These are phyloP conservation scores for Yamadazyma philogaea DNA, from an alignment of 805 yeast genomes.

Conservation along the genomic window DNA sequence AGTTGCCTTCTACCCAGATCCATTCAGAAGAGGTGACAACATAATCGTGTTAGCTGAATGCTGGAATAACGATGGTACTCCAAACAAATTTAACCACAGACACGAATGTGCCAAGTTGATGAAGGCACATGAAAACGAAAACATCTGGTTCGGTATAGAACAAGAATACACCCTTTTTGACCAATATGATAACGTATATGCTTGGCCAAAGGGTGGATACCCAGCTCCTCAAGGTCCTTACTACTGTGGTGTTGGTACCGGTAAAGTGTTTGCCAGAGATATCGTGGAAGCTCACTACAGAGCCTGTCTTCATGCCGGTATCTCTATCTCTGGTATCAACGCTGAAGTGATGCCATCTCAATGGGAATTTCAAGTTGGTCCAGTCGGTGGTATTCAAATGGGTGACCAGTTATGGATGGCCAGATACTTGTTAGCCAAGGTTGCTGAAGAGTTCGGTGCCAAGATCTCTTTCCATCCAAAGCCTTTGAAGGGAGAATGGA, in stretches of 20 bases:
- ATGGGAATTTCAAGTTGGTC: constrained; percentile 99
- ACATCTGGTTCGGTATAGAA: constrained; percentile 97
- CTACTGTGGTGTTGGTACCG: constrained; percentile 99
- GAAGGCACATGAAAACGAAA: constrained; percentile 82
- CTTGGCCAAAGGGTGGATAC: constrained; percentile 99
- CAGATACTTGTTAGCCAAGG: constrained; percentile 87
- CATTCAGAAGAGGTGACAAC: constrained; percentile 98
- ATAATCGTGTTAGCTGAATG: constrained; percentile 92
- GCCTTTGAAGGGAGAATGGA: constrained; percentile 99
- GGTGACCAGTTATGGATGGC: constrained; percentile 98
- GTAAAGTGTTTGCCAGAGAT: constrained; percentile 97
- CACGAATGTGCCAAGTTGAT: constrained; percentile 93
- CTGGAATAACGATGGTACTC: constrained; percentile 98
- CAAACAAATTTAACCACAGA: constrained; percentile 98
- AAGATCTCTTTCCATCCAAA: constrained; percentile 99
- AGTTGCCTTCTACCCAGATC: constrained; percentile 92
- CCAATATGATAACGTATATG: constrained; percentile 83
- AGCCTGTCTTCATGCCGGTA: constrained; percentile 93
- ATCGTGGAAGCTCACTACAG: constrained; percentile 98
- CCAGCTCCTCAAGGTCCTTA: constrained; percentile 99
- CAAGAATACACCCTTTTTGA: constrained; percentile 98
- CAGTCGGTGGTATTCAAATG: constrained; percentile 92
- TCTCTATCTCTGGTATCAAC: constrained; percentile 90
- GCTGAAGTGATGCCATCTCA: constrained; percentile 99
- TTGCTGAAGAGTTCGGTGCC: constrained; percentile 98